phyloP scores from a whole-genome alignment of 164 flowering plant genomes.

The Pachysandra terminalis region DNA sequence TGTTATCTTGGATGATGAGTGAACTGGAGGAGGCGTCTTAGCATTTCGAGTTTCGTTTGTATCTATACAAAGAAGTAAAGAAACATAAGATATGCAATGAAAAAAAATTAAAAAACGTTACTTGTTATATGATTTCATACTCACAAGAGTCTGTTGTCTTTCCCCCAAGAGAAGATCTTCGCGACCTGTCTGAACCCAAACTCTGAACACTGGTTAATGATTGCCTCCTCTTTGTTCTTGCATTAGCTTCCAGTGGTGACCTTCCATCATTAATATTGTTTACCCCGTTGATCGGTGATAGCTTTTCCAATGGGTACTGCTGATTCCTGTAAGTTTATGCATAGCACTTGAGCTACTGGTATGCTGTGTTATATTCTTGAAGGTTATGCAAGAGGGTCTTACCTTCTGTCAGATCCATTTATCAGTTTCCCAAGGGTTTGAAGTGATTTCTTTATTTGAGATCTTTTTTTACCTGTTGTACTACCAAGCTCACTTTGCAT shows the following conservation, averaged over 20 bases:
- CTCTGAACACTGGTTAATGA: slow-evolving; percentile 67
- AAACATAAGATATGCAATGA: background rate
- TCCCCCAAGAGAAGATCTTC: slow-evolving; percentile 84
- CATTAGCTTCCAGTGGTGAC: slow-evolving; percentile 41
- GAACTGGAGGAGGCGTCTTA: slow-evolving; percentile 71
- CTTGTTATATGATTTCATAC: slow-evolving; percentile 3
- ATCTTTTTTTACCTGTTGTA: slow-evolving; percentile 44
- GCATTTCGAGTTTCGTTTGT: slow-evolving; percentile 39
- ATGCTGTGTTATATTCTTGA: background rate
- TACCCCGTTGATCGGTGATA: slow-evolving; percentile 22
- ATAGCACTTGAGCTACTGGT: background rate
- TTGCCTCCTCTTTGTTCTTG: slow-evolving; percentile 52
- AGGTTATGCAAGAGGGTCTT: background rate
- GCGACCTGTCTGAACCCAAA: no score
- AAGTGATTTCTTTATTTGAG: slow-evolving; percentile 75
- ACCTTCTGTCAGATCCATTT: slow-evolving; percentile 85
- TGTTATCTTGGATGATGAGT: slow-evolving; percentile 26
- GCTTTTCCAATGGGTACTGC: slow-evolving; percentile 25
- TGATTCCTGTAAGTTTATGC: slow-evolving; percentile 49
- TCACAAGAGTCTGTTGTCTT: slow-evolving; percentile 40
- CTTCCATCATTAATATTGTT: slow-evolving; percentile 20
- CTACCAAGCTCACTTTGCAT: slow-evolving; percentile 29
- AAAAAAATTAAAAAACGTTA: background rate
- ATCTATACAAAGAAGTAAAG: slow-evolving; percentile 22
- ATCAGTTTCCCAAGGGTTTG: slow-evolving; percentile 77